A percentile compares a stretch with the other conserved stretches of the same genome.
Evolutionary conservation across 2,329 filamentous ascomycete genomes (phyloP).

Genomic region (Pyricularia sp.): DNA sequence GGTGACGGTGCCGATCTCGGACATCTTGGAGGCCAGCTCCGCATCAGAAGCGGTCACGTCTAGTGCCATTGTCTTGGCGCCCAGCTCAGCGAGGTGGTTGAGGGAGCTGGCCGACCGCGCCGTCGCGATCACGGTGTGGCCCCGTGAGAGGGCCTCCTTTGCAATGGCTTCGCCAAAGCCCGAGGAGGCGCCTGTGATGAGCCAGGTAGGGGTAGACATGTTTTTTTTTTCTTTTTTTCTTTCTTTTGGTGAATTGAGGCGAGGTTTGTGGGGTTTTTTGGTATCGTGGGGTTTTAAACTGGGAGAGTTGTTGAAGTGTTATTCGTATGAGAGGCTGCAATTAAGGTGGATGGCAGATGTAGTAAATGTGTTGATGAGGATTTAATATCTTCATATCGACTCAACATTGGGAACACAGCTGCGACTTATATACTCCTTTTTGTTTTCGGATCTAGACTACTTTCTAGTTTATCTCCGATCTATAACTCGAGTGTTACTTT

Average conservation of each 20-base stretch:
- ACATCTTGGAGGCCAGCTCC: slow-evolving; percentile 2
- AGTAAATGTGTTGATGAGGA: too few species aligned
- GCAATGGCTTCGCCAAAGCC: slow-evolving; percentile 29
- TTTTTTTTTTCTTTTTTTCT: too few species aligned
- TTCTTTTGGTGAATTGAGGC: not conserved
- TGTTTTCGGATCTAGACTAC: too few species aligned
- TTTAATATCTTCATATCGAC: too few species aligned
- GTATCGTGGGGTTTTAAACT: too few species aligned
- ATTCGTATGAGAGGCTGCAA: too few species aligned
- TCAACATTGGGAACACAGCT: too few species aligned
- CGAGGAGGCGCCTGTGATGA: slow-evolving; percentile 31
- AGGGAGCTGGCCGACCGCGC: slow-evolving; percentile 11
- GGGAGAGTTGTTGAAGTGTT: too few species aligned
- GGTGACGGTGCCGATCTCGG: not conserved
- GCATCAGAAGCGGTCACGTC: slow-evolving; percentile 4
- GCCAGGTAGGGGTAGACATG: slow-evolving; percentile 12
- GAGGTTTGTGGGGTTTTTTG: not conserved
- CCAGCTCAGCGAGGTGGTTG: not conserved
- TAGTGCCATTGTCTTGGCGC: slow-evolving; percentile 23
- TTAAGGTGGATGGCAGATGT: too few species aligned
- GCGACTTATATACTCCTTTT: too few species aligned
- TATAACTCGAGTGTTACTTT: too few species aligned
- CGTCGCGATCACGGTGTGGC: slow-evolving; percentile 32
- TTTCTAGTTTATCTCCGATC: too few species aligned
- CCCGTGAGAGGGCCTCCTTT: slow-evolving; percentile 22